phyloP scores from a whole-genome alignment of 2,329 filamentous ascomycete genomes.

The Xylariaceae sp. region DNA sequence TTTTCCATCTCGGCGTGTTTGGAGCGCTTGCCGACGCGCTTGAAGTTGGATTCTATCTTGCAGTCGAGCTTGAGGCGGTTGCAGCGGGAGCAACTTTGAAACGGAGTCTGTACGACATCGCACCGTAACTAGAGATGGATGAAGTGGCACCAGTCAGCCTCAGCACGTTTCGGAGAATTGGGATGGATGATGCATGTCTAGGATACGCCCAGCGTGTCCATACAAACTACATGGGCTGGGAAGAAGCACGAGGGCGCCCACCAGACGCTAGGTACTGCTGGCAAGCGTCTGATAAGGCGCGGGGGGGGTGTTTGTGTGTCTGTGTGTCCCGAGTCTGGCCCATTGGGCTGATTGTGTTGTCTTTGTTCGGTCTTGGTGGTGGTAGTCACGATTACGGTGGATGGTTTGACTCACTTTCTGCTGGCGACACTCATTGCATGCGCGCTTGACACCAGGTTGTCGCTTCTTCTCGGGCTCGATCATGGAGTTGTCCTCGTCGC shows the following conservation, averaged over 20 bases:
- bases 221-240: background rate
- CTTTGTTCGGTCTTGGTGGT: conserved; percentile 1
- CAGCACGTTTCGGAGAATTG: conserved; percentile 12
- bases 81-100: conserved; percentile 78
- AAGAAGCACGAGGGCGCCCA: background rate
- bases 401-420: conserved; percentile 74
- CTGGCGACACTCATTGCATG: conserved; percentile 85
- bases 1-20: conserved; percentile 88
- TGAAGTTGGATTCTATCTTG: conserved; percentile 89
- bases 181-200: conserved; percentile 30
- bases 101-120: conserved; percentile 83
- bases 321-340: background rate
- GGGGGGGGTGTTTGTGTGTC: background rate
- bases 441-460: conserved; percentile 75
- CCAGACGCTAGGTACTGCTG: background rate
- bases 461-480: conserved; percentile 66
- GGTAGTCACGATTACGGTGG: background rate
- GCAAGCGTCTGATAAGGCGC: background rate
- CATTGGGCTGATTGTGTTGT: background rate
- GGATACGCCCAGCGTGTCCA: conserved; percentile 10
- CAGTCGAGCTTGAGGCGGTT: conserved; percentile 80
- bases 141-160: conserved; percentile 27
- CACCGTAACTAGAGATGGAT: conserved; percentile 63
- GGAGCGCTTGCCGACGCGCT: conserved; percentile 80
- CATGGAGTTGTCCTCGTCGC: conserved; percentile 63